Evolutionary conservation across 2,329 filamentous ascomycete species (phyloP).

Genomic region (Beauveria pseudobassiana): DNA sequence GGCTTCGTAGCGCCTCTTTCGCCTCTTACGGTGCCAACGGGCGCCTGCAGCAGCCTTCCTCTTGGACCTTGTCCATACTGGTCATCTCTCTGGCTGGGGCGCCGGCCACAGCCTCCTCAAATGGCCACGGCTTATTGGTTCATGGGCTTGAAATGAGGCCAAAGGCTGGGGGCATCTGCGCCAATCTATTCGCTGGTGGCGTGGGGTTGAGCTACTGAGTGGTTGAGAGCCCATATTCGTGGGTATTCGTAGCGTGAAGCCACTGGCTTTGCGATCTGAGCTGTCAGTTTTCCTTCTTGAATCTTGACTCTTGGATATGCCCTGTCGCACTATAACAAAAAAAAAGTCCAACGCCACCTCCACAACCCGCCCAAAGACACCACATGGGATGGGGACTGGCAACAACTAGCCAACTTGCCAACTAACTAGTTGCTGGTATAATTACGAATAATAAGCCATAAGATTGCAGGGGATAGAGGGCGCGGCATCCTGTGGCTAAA

Average conservation of each 20-base stretch:
- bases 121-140: too few relatives aligned
- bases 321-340: not conserved
- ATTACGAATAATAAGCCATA: too few relatives aligned
- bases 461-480: too few relatives aligned
- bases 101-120: too few relatives aligned
- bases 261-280: not conserved
- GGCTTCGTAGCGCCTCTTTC: too few relatives aligned
- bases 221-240: not conserved
- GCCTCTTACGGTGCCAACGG: too few relatives aligned
- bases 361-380: not conserved
- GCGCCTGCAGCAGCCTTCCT: too few relatives aligned
- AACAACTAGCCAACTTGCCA: not conserved
- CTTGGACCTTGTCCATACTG: too few relatives aligned
- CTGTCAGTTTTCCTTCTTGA: not conserved
- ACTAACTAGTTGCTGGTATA: not conserved
- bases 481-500: too few relatives aligned
- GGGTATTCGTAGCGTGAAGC: not conserved
- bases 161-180: too few relatives aligned
- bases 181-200: not conserved
- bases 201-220: not conserved
- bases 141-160: too few relatives aligned
- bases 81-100: too few relatives aligned
- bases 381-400: slow-evolving; percentile 3
- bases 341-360: not conserved
- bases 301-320: not conserved